These are phyloP conservation scores for Annulohypoxylon truncatum DNA, from an alignment of 2,329 filamentous ascomycete species.

Conservation along the genomic window DNA sequence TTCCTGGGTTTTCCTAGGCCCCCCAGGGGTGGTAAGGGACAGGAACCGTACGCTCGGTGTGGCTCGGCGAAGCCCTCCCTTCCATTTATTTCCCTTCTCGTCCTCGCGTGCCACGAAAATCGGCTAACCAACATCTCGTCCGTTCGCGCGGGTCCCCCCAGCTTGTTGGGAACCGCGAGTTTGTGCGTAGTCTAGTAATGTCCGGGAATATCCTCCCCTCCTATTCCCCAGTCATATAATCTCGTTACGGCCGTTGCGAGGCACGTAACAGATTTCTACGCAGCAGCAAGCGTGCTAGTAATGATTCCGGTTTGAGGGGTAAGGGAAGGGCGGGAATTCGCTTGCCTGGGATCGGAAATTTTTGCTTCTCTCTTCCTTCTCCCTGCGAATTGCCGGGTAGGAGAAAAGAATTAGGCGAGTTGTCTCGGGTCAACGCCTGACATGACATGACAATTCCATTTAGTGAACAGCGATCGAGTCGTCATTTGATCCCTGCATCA, in stretches of 20 bases:
- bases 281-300: background rate
- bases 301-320: slow-evolving; percentile 2
- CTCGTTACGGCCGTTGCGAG: slow-evolving; percentile 40
- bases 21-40: background rate
- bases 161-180: slow-evolving; percentile 30
- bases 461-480: slow-evolving; percentile 4
- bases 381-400: slow-evolving; percentile 32
- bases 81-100: background rate
- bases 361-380: slow-evolving; percentile 11
- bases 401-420: slow-evolving; percentile 45
- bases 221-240: slow-evolving; percentile 10
- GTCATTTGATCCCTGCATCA: slow-evolving; percentile 21
- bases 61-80: slow-evolving; percentile 3
- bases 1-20: background rate
- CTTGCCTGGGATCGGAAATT: slow-evolving; percentile 36
- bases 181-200: slow-evolving; percentile 5
- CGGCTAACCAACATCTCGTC: slow-evolving; percentile 26
- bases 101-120: slow-evolving; percentile 15
- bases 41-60: slow-evolving; percentile 16
- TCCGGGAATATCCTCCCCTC: background rate
- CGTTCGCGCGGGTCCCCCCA: slow-evolving; percentile 26
- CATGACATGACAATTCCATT: slow-evolving; percentile 36
- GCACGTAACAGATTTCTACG: background rate
- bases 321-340: slow-evolving; percentile 23
- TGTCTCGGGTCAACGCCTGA: slow-evolving; percentile 47